Evolutionary conservation across 345 rosid genomes (phyloP).

Genomic region (Diplotaxis tenuifolia): DNA sequence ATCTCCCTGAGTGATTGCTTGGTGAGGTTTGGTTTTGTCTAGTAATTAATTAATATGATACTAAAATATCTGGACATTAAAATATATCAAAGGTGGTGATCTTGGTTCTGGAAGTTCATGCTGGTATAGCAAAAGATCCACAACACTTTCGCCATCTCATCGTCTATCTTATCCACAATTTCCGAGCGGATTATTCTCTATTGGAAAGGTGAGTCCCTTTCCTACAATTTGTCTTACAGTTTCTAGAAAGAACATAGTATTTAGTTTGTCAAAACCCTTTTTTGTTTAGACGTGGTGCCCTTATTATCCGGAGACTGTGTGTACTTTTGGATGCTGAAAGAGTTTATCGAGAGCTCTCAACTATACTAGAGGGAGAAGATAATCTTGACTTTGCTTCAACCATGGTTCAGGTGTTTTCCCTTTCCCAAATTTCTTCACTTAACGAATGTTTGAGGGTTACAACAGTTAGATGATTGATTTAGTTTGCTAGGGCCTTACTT

Average conservation of each 20-base stretch:
- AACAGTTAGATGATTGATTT: not conserved
- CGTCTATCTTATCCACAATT: conserved; percentile 84
- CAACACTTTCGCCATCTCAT: conserved; percentile 92
- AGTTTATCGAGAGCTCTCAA: conserved; percentile 86
- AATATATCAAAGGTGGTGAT: conserved; percentile 73
- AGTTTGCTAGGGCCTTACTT: too few relatives aligned
- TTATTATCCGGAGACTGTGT: conserved; percentile 90
- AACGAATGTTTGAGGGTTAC: conserved; percentile 2
- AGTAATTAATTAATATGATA: not conserved
- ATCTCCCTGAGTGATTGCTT: conserved; percentile 2
- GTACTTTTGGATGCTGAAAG: conserved; percentile 92
- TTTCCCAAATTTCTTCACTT: conserved; percentile 8
- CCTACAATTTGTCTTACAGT: not conserved
- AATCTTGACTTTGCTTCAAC: conserved; percentile 92
- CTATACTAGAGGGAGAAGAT: conserved; percentile 90
- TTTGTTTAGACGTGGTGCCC: conserved; percentile 86
- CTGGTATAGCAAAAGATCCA: conserved; percentile 89
- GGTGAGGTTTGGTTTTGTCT: conserved; percentile 13
- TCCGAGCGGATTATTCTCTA: conserved; percentile 79
- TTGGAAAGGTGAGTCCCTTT: conserved; percentile 75
- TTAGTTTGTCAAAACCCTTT: conserved; percentile 15
- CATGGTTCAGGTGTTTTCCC: conserved; percentile 87
- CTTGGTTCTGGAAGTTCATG: conserved; percentile 95
- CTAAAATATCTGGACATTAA: conserved; percentile 8
- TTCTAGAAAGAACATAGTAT: conserved; percentile 12